Evolutionary conservation across 2,329 filamentous ascomycete genomes (phyloP), one percentile per base, ranked within the genome.

Genomic region (Graphilbum fragrans): DNA sequence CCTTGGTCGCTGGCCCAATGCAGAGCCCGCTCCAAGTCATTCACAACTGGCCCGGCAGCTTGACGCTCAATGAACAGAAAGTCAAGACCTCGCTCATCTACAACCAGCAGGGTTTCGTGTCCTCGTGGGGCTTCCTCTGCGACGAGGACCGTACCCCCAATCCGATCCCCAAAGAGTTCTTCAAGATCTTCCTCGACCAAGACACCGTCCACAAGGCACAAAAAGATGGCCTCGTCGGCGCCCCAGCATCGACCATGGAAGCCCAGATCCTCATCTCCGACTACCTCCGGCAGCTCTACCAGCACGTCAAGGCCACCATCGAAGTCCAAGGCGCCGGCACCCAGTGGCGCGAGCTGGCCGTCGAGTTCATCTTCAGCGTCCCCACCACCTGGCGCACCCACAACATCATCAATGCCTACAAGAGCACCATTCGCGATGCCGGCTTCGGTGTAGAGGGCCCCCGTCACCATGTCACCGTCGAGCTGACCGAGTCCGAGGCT

Each of bases 341-440:
- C 19, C 62, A 63, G 11, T 72, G 69, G 69, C 51, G 49, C n/a
- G 53, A 52, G 32, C 60, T 69, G 41, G 56, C 55, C 0, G 64
- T 76, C 2, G 63, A 68, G 32, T 77, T 74, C 48, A 55, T 74
- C 9, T 76, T 76, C 54, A 70, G 67, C 36, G 70, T 74, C 1
- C 72, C 72, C 0, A 76, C 72, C 2, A 75, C 72, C 0, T 77
- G 72, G 72, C 61, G 59, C 10, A 66, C 57, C 2, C 58, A 68
- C 43, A 60, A 61, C 8, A 65, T 67, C 2, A 65, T 74, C 39
- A 71, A 74, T 52, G 55, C 53, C 5, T 75, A 73, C 55, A 67
- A 67, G 43, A 50, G 50, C 1, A 63, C 70, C 23, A 65, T 74
- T 3, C 49, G 52, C 14, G 53, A 59, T 16, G 66, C 69, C 1